Percentiles rank a stretch among this genome's conserved stretches.
Conservation (phyloP, 2,329 filamentous ascomycete species). For the Fusarium sp. region DNA sequence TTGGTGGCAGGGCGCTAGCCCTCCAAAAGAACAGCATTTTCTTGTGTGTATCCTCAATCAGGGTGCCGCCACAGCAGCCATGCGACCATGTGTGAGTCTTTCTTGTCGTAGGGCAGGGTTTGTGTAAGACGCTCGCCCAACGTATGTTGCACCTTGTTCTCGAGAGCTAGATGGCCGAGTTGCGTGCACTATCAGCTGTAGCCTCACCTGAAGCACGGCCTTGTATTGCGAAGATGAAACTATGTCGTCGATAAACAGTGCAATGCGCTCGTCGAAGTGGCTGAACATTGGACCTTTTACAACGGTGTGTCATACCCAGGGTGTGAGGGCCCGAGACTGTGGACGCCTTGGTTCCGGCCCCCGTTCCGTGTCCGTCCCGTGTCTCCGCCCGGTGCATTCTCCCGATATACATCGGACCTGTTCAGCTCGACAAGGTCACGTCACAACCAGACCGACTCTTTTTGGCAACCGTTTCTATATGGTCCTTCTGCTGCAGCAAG, state of each 20-base stretch:
- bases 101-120: slow-evolving; percentile 11
- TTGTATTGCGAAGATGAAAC: neutral
- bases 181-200: slow-evolving; percentile 18
- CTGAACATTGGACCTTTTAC: neutral
- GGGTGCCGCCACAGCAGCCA: slow-evolving; percentile 23
- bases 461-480: slow-evolving; percentile 10
- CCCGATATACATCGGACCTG: slow-evolving; percentile 32
- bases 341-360: neutral
- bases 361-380: slow-evolving; percentile 16
- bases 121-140: slow-evolving; percentile 21
- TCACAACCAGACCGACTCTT: slow-evolving; percentile 32
- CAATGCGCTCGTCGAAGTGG: neutral
- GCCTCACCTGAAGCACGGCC: slow-evolving; percentile 25
- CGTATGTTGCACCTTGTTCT: slow-evolving; percentile 20
- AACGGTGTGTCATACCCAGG: neutral
- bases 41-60: slow-evolving; percentile 34
- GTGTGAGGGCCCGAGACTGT: neutral
- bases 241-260: neutral
- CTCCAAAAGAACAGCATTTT: slow-evolving; percentile 12
- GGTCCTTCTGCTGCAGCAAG: slow-evolving; percentile 21
- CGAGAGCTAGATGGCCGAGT: slow-evolving; percentile 6
- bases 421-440: slow-evolving; percentile 16
- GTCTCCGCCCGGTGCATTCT: slow-evolving; percentile 28
- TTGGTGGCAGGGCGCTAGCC: slow-evolving; percentile 21
- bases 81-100: slow-evolving; percentile 9